Evolutionary conservation across 768 basidiomycete species (phyloP).

Genomic region (Collybia nuda): DNA sequence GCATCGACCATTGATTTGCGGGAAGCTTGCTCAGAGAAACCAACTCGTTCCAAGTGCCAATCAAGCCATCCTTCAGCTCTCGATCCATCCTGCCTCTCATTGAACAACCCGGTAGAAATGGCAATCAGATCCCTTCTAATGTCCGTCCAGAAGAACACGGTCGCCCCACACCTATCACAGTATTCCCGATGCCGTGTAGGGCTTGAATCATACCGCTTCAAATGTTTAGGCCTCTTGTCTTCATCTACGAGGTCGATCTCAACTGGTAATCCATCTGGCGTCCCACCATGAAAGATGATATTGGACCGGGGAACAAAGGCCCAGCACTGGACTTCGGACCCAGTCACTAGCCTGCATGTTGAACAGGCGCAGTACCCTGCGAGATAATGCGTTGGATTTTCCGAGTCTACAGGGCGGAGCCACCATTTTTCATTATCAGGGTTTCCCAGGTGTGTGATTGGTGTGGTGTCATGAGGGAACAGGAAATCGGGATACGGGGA

Average conservation of each 20-base stretch:
- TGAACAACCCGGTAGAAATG: constrained; percentile 19
- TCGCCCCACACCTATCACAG: constrained; percentile 29
- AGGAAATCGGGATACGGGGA: constrained; percentile 22
- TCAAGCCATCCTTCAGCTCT: constrained; percentile 18
- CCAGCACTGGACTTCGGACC: constrained; percentile 25
- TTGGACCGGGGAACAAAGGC: constrained; percentile 19
- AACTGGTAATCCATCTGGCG: constrained; percentile 11
- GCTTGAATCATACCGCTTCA: constrained; percentile 22
- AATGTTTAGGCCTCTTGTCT: constrained; percentile 14
- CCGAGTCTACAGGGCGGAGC: constrained; percentile 16
- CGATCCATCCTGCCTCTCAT: constrained; percentile 11
- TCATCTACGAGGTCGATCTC: constrained; percentile 9
- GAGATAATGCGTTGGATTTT: constrained; percentile 19
- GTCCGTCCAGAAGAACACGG: constrained; percentile 24
- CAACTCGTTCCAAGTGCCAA: constrained; percentile 16
- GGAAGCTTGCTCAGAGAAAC: constrained; percentile 15
- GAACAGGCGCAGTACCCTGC: constrained; percentile 25
- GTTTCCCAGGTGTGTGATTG: constrained; percentile 7
- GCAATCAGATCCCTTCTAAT: constrained; percentile 21
- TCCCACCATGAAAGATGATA: constrained; percentile 12
- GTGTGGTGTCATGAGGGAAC: constrained; percentile 7
- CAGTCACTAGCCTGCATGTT: constrained; percentile 21
- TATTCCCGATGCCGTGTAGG: constrained; percentile 23
- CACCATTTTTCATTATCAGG: constrained; percentile 22
- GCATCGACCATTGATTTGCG: constrained; percentile 9